Base-by-base conservation (phyloP, 495 filamentous ascomycete genomes). In the Bombardia bombarda region DNA sequence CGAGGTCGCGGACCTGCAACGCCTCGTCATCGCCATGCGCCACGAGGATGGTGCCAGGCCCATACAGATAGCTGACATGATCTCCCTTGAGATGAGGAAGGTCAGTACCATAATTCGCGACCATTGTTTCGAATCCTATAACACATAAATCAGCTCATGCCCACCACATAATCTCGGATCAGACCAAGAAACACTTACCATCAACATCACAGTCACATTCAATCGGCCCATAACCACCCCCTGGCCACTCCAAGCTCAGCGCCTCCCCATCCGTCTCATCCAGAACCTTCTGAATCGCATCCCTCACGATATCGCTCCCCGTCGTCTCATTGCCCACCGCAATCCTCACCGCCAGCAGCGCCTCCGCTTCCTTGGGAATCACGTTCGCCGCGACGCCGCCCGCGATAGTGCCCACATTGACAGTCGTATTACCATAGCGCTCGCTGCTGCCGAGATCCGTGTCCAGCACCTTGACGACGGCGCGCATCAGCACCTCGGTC, bases 91-190 rank as follows among this genome's bases (percentile, higher is more conserved):
- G 56, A 45, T 87, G 80, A 1, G 86, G 84, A 24, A 95, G 80
- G 62, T 97, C 90, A 8, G 90, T 97, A 3, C 90, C 90, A 56
- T 96, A 97, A 47, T 93, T 94, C 3, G 87, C 86, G 1, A 84
- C 78, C 9, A 79, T 79, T 0, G 78, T 79, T 23, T 89, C 76
- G 45, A 95, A 95, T 0, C 87, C 75, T 76, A 17, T 19, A 37
- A 38, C 25, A 35, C 23, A 16, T 17, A 10, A 7, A 7, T 34
- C 30, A 10, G 13, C 8, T 40, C 9, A 23, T 10, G 1, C 33
- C 14, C 16, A 6, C n/a, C 21, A 3, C 2, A 1, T n/a, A 42
- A n/a, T n/a, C n/a, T n/a, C n/a, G n/a, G n/a, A n/a, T n/a, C n/a
- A n/a, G n/a, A n/a, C n/a, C n/a, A 30, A 31, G 16, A 18, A 19